These are phyloP conservation scores for Clavariopsis aquatica DNA, from an alignment of 495 filamentous ascomycete species.

Conservation along the genomic window DNA sequence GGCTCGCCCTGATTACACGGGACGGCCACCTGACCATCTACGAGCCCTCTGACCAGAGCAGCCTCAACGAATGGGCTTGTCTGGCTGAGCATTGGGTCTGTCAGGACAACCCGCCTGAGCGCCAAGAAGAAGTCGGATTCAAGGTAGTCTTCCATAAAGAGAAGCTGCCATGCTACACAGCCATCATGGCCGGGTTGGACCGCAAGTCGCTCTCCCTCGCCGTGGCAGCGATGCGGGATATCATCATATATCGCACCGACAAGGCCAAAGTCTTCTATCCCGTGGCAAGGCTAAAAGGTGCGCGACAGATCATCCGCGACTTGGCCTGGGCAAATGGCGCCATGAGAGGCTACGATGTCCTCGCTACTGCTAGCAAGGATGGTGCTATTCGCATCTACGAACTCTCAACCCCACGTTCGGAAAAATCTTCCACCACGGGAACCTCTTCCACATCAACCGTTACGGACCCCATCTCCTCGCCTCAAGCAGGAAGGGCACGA, in stretches of 20 bases:
- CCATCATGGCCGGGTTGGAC: constrained; percentile 73
- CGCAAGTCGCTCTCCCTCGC: constrained; percentile 72
- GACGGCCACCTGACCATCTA: constrained; percentile 77
- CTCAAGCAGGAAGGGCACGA: constrained; percentile 7
- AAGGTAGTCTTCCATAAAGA: constrained; percentile 83
- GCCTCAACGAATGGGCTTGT: constrained; percentile 70
- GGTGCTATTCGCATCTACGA: constrained; percentile 83
- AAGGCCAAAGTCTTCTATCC: constrained; percentile 69
- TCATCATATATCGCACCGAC: constrained; percentile 76
- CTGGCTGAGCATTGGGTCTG: constrained; percentile 71
- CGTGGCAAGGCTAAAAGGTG: constrained; percentile 69
- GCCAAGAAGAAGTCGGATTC: constrained; percentile 76
- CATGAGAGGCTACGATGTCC: constrained; percentile 79
- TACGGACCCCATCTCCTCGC: constrained; percentile 13
- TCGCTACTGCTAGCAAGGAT: constrained; percentile 91
- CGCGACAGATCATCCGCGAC: constrained; percentile 79
- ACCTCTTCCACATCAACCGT: constrained; percentile 23
- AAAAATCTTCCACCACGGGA: constrained; percentile 19
- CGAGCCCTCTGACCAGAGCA: constrained; percentile 86
- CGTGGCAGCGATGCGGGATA: constrained; percentile 78
- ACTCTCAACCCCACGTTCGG: constrained; percentile 57
- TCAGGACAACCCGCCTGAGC: constrained; percentile 59
- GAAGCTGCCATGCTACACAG: constrained; percentile 72
- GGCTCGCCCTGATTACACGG: constrained; percentile 77
- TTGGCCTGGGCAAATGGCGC: constrained; percentile 91